Base-by-base conservation (phyloP, 2,329 filamentous ascomycete genomes). In the Teratosphaeria zuluensis region DNA sequence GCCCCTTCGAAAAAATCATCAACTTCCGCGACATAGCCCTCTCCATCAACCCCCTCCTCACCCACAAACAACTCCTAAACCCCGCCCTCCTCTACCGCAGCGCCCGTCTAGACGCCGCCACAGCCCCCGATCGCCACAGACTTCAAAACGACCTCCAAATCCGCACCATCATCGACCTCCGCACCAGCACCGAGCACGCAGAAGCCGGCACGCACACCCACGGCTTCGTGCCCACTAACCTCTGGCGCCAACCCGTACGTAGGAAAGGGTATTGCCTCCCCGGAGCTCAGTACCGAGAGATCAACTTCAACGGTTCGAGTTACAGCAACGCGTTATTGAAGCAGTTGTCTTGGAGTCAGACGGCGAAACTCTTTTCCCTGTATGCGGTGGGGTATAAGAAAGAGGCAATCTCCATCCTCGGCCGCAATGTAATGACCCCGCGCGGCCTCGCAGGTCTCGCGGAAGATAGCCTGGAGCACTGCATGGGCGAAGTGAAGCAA, bases 11-110 rank as follows among this genome's bases (percentile, higher is more conserved):
- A 59, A 80, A 80, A 56, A 79, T 92, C 55, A 75, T 86, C 66
- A 92, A 92, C 72, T 90, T 92, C 69, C 84, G 89, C 59, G 89
- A 92, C 77, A 85, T 92, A 51, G 88, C 85, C 48, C 76, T 78
- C 62, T 84, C 83, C 0, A 78, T 90, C 64, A 91, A 91, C 66
- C 68, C 74, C 30, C 80, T 80, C 61, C 72, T 83, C 4, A 80
- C 80, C 28, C 75, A 76, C 62, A 78, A 81, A 3, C n/a, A 59
- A 24, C 35, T 68, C 8, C 60, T 28, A 28, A 28, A 59, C 53
- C 57, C 61, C 3, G 59, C 59, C 55, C 59, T 66, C 31, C 58
- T 70, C 58, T 67, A 60, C 58, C 68, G 60, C 52, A 63, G 63
- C 70, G 70, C 66, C 24, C 65, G 64, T 14, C 70, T 72, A 80